phyloP scores from a whole-genome alignment of 129 eudicot species.

The Escallonia rubra region DNA sequence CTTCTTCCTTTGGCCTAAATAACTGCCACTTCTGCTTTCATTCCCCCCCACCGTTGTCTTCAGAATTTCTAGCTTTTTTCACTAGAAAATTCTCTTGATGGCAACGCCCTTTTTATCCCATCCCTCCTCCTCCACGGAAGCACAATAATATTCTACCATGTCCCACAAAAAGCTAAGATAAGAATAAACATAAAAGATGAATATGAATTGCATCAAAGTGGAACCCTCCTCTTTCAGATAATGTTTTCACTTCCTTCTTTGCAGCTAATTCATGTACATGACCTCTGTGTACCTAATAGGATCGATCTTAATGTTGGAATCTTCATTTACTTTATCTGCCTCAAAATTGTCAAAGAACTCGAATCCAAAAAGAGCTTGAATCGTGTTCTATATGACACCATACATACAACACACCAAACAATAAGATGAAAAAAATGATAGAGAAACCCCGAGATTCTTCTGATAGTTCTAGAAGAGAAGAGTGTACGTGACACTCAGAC shows the following conservation, averaged over 20 bases:
- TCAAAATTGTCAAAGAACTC: too few relatives aligned
- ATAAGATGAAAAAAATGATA: too few relatives aligned
- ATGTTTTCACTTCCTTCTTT: neutral
- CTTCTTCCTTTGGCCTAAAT: neutral
- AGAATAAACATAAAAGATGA: neutral
- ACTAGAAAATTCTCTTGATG: neutral
- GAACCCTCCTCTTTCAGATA: constrained; percentile 13
- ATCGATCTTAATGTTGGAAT: constrained; percentile 1
- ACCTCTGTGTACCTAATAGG: neutral
- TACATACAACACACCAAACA: too few relatives aligned
- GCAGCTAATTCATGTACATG: neutral
- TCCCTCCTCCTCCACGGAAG: too few relatives aligned
- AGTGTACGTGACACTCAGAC: too few relatives aligned
- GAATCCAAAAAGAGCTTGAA: too few relatives aligned
- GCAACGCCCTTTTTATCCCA: too few relatives aligned
- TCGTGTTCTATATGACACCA: too few relatives aligned
- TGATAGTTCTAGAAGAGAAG: too few relatives aligned
- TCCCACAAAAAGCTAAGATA: neutral
- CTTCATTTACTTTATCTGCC: too few relatives aligned
- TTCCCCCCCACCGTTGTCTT: neutral
- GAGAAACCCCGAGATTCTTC: too few relatives aligned
- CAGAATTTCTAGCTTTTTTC: neutral
- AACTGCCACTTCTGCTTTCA: neutral
- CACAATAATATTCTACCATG: constrained; percentile 1
- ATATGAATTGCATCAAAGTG: constrained; percentile 9